A percentile compares a stretch with the other conserved stretches of the same genome.
phyloP scores from a whole-genome alignment of 2,329 filamentous ascomycete genomes.

The Fusarium incarnatum region DNA sequence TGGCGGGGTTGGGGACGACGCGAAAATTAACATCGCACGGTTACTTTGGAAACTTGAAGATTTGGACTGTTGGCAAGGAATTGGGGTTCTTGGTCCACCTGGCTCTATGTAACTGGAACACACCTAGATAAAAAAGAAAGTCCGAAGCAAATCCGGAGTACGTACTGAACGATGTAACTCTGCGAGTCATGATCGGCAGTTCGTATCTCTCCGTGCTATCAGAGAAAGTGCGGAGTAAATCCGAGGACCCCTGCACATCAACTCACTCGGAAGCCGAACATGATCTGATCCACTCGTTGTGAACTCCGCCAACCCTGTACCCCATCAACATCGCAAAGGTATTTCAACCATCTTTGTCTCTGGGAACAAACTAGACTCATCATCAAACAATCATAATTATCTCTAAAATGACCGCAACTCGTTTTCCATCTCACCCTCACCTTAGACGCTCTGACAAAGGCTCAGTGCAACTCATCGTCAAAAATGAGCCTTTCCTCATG shows the following conservation, averaged over 20 bases:
- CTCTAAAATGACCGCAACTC: conserved; percentile 27
- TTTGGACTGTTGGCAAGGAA: conserved; percentile 49
- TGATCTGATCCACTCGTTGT: neutral
- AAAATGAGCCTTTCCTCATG: conserved; percentile 54
- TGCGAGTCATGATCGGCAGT: neutral
- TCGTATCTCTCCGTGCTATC: neutral
- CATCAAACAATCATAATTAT: neutral
- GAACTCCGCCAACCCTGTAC: neutral
- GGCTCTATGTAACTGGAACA: neutral
- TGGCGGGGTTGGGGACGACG: conserved; percentile 14
- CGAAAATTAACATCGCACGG: conserved; percentile 45
- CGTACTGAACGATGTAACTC: rapidly evolving
- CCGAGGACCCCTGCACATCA: conserved; percentile 11
- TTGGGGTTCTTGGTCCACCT: conserved; percentile 20
- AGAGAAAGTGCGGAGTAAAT: conserved; percentile 25
- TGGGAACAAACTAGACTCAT: neutral
- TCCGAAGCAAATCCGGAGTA: neutral
- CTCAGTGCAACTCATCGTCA: conserved; percentile 52
- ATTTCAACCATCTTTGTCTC: conserved; percentile 17
- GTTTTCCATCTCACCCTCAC: conserved; percentile 20
- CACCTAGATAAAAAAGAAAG: neutral
- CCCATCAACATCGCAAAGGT: neutral
- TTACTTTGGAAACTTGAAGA: conserved; percentile 49
- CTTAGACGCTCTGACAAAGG: conserved; percentile 42
- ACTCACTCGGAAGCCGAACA: rapidly evolving